Evolutionary conservation across 1,139 yeast species (phyloP).

Genomic region (Hansenula lynferdii): DNA sequence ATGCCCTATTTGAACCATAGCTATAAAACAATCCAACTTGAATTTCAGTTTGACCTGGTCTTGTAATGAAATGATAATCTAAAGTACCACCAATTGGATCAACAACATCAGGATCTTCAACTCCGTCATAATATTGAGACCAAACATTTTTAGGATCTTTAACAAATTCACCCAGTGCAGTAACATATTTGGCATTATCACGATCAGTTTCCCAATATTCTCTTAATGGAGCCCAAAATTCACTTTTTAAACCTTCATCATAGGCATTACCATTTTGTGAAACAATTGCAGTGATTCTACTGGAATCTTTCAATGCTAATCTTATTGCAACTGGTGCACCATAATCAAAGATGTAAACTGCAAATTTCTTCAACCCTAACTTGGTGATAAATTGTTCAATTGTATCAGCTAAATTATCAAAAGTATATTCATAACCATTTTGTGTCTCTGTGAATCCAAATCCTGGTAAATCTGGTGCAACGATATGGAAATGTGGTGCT

Average conservation of each 20-base stretch:
- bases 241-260: constrained; percentile 31
- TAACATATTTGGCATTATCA: constrained; percentile 9
- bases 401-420: constrained; percentile 30
- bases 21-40: constrained; percentile 34
- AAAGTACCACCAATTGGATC: constrained; percentile 31
- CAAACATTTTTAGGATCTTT: constrained; percentile 20
- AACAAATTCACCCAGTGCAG: constrained; percentile 18
- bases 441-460: constrained; percentile 36
- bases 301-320: constrained; percentile 30
- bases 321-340: constrained; percentile 40
- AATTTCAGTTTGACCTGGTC: constrained; percentile 25
- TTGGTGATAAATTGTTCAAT: constrained; percentile 29
- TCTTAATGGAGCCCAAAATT: constrained; percentile 34
- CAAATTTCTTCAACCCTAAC: constrained; percentile 26
- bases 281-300: constrained; percentile 28
- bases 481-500: constrained; percentile 30
- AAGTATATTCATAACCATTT: constrained; percentile 25
- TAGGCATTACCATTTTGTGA: constrained; percentile 43
- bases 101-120: constrained; percentile 20
- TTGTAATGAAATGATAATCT: constrained; percentile 26
- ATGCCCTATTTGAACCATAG: constrained; percentile 29
- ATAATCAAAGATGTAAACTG: constrained; percentile 37
- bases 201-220: constrained; percentile 28
- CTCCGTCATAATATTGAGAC: constrained; percentile 31
- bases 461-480: constrained; percentile 44